phyloP scores from a whole-genome alignment of 441 rosid genomes.

The Macaranga tanarius region DNA sequence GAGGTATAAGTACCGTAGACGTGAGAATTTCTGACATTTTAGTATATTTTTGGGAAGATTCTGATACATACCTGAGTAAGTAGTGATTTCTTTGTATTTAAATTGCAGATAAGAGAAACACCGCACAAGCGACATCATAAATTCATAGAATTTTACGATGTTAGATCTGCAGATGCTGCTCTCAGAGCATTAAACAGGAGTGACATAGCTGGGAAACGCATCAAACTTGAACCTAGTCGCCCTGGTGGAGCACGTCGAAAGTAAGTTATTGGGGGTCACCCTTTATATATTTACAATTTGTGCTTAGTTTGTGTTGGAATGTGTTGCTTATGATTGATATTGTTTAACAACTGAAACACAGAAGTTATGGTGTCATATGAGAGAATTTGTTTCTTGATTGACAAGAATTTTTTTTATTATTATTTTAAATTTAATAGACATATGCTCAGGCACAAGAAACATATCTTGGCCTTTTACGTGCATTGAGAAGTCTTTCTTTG shows the following conservation, averaged over 20 bases:
- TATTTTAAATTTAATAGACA: not conserved
- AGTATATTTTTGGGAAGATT: not conserved
- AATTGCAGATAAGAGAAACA: slow-evolving; percentile 80
- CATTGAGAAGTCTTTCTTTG: not conserved
- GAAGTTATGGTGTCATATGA: slow-evolving; percentile 2
- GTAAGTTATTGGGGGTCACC: slow-evolving; percentile 39
- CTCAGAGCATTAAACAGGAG: slow-evolving; percentile 75
- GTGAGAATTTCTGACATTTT: not conserved
- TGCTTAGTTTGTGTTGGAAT: not conserved
- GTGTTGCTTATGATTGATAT: not conserved
- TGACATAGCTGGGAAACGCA: slow-evolving; percentile 89
- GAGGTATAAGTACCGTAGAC: slow-evolving; percentile 46
- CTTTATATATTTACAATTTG: slow-evolving; percentile 8
- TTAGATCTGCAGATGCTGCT: slow-evolving; percentile 84
- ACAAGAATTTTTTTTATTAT: not conserved
- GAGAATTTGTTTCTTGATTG: slow-evolving; percentile 8
- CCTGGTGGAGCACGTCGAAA: slow-evolving; percentile 88
- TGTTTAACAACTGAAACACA: not conserved
- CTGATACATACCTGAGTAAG: not conserved
- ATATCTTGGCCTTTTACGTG: not conserved
- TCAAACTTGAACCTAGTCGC: slow-evolving; percentile 92
- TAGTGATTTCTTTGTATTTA: slow-evolving; percentile 11
- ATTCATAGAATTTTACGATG: slow-evolving; percentile 85
- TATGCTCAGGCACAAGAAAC: not conserved
- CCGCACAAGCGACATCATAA: slow-evolving; percentile 82